phyloP scores from a whole-genome alignment of 352 stramenopile species.

The Pythium myriotylum region DNA sequence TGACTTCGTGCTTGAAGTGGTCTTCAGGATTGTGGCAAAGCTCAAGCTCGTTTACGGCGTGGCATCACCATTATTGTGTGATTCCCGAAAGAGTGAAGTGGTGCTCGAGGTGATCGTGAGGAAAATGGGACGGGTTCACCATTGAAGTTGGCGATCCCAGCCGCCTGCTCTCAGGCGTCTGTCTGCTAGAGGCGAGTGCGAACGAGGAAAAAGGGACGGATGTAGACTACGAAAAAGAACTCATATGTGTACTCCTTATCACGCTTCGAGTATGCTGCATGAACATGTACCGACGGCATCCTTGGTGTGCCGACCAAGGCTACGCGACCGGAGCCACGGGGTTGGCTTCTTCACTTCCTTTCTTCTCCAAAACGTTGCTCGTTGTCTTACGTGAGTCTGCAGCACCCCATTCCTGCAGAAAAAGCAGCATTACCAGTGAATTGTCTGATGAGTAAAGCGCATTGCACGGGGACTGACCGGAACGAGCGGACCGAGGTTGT shows the following conservation, averaged over 20 bases:
- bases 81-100: no score
- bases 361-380: not conserved
- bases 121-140: no score
- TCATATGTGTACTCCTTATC: no score
- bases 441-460: not conserved
- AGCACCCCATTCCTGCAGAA: constrained; percentile 11
- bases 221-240: no score
- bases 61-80: not conserved
- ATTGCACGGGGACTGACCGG: constrained; percentile 3
- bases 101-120: no score
- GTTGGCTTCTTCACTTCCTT: not conserved
- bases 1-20: no score
- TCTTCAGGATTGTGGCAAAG: constrained; percentile 5
- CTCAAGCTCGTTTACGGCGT: constrained; percentile 3
- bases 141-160: constrained; percentile 5
- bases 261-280: no score
- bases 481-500: constrained; percentile 15
- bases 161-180: not conserved
- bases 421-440: not conserved
- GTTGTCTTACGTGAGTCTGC: constrained; percentile 1
- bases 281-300: no score
- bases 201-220: no score
- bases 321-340: constrained; percentile 1
- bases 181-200: no score
- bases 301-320: not conserved